Percentiles rank a stretch among this genome's conserved stretches.
phyloP scores from a whole-genome alignment of 192 early-diverging fungal genomes.

The Allomyces macrogynus region DNA sequence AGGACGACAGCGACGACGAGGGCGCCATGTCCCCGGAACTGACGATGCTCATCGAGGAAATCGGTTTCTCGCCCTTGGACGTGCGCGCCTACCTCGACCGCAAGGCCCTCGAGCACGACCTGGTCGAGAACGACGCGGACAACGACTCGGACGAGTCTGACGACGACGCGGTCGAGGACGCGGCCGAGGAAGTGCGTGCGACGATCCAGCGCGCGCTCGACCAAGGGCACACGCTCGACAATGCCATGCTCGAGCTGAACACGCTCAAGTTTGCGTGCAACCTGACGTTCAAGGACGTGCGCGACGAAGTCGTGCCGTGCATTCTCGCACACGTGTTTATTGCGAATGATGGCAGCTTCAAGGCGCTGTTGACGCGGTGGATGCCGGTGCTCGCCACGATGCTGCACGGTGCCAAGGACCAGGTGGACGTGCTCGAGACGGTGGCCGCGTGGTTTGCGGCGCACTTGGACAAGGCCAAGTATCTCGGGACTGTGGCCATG shows the following conservation, averaged over 20 bases:
- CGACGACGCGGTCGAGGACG: conserved; percentile 19
- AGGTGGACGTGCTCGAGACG: conserved; percentile 41
- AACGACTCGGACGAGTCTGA: conserved; percentile 17
- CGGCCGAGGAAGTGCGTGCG: conserved; percentile 42
- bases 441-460: conserved; percentile 30
- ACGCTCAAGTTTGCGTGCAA: conserved; percentile 71
- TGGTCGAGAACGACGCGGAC: neutral
- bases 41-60: neutral
- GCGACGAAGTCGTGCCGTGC: conserved; percentile 47
- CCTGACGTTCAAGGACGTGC: conserved; percentile 56
- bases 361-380: conserved; percentile 39
- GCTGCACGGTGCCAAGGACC: conserved; percentile 44
- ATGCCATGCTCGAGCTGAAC: conserved; percentile 64
- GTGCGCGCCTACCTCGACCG: neutral
- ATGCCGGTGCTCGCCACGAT: conserved; percentile 43
- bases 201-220: conserved; percentile 64
- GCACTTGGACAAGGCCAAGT: conserved; percentile 16
- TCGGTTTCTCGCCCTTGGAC: neutral
- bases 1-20: conserved; percentile 6
- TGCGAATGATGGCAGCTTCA: conserved; percentile 15
- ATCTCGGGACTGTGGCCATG: conserved; percentile 39
- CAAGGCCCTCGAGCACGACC: neutral
- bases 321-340: conserved; percentile 43
- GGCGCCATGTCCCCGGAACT: conserved; percentile 7
- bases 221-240: conserved; percentile 51